Percentiles rank a stretch among this genome's conserved stretches.
Evolutionary conservation across 1,284 basidiomycete genomes (phyloP).

Genomic region (Naganishia liquefaciens): DNA sequence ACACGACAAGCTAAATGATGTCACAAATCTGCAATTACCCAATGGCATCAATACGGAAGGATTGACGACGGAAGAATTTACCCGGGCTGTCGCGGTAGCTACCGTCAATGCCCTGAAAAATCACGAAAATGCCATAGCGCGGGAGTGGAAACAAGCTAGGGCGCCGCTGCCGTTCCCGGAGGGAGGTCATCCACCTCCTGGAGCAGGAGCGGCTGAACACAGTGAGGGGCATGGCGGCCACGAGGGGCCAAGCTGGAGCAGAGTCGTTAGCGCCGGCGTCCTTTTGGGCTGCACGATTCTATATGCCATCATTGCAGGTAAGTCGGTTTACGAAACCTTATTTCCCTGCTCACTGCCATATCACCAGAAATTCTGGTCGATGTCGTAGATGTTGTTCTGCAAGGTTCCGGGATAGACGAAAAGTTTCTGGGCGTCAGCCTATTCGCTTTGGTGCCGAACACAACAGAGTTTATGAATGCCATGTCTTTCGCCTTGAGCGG

Average conservation of each 20-base stretch:
- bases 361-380: conserved; percentile 82
- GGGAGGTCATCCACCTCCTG: neutral
- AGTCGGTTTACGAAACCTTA: conserved; percentile 43
- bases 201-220: conserved; percentile 45
- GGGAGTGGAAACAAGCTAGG: conserved; percentile 30
- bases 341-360: neutral
- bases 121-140: conserved; percentile 50
- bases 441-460: conserved; percentile 97
- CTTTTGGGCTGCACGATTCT: conserved; percentile 84
- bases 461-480: conserved; percentile 99
- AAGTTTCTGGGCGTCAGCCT: conserved; percentile 97
- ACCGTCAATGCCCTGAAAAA: conserved; percentile 82
- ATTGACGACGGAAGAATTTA: conserved; percentile 82
- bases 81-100: conserved; percentile 82
- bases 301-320: conserved; percentile 94
- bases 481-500: conserved; percentile 98
- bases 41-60: conserved; percentile 58
- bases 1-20: conserved; percentile 32
- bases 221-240: conserved; percentile 75
- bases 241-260: conserved; percentile 94
- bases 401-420: conserved; percentile 92
- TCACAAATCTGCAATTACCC: conserved; percentile 31
- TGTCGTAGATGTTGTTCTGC: conserved; percentile 90
- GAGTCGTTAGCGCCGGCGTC: conserved; percentile 80
- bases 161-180: neutral